phyloP scores from a whole-genome alignment of 768 basidiomycete genomes.

The Coprinopsis cinerea region DNA sequence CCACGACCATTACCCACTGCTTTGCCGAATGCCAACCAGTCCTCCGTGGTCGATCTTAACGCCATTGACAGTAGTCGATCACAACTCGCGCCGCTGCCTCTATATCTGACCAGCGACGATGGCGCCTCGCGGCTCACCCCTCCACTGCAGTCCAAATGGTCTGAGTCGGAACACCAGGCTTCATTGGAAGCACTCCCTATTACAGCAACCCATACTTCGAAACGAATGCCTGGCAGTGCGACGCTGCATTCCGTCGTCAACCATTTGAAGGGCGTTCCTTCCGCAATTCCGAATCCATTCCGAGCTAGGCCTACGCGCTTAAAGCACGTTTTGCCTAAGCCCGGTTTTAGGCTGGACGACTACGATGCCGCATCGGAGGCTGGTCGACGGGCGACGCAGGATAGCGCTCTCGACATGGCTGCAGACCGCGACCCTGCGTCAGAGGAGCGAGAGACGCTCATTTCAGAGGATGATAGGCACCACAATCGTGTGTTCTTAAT shows the following conservation, averaged over 20 bases:
- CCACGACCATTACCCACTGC: too few relatives aligned
- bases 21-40: too few relatives aligned
- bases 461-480: slow-evolving; percentile 1
- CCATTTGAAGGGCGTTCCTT: not conserved
- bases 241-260: not conserved
- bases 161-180: slow-evolving; percentile 5
- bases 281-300: slow-evolving; percentile 4
- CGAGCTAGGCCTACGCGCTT: slow-evolving; percentile 2
- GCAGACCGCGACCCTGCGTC: too few relatives aligned
- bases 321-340: slow-evolving; percentile 2
- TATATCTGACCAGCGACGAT: not conserved
- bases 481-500: slow-evolving; percentile 9
- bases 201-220: not conserved
- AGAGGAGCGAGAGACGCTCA: slow-evolving; percentile 3
- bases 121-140: not conserved
- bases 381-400: too few relatives aligned
- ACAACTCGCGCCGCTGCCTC: too few relatives aligned
- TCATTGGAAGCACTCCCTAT: not conserved
- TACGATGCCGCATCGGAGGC: too few relatives aligned
- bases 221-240: not conserved
- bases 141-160: slow-evolving; percentile 8
- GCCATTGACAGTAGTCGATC: too few relatives aligned
- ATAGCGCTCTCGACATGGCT: not conserved
- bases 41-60: too few relatives aligned
- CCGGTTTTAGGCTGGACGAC: slow-evolving; percentile 9